These are phyloP conservation scores for Suillus brevipes DNA, from an alignment of 768 basidiomycete species.

Conservation along the genomic window DNA sequence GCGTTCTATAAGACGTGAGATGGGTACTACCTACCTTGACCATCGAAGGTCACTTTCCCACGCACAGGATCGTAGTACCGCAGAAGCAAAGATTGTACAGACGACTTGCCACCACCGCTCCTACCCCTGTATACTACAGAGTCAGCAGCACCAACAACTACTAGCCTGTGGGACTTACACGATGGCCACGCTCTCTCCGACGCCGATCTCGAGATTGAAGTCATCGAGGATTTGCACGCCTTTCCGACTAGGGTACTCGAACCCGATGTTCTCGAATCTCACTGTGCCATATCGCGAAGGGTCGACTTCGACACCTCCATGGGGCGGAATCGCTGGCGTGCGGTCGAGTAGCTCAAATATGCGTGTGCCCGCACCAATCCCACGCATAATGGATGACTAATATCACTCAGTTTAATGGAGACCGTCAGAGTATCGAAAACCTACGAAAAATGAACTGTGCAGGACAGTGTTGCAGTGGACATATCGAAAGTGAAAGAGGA, in stretches of 20 bases:
- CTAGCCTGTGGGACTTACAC: constrained; percentile 60
- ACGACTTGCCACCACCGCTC: constrained; percentile 94
- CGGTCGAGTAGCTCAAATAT: constrained; percentile 94
- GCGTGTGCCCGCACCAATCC: constrained; percentile 87
- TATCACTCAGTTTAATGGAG: constrained; percentile 1
- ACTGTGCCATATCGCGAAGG: constrained; percentile 64
- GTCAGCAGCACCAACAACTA: constrained; percentile 6
- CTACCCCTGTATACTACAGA: constrained; percentile 57
- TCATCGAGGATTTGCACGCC: constrained; percentile 81
- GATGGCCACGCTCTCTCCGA: constrained; percentile 88
- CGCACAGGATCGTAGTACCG: constrained; percentile 88
- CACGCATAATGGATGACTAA: constrained; percentile 93
- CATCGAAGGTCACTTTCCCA: constrained; percentile 83
- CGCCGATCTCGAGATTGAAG: constrained; percentile 75
- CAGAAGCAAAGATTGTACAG: constrained; percentile 81
- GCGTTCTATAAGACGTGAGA: neutral
- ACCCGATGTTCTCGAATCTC: constrained; percentile 79
- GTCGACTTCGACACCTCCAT: constrained; percentile 57
- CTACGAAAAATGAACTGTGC: constrained; percentile 40
- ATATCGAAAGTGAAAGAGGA: constrained; percentile 13
- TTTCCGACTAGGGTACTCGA: constrained; percentile 87
- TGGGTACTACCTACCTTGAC: constrained; percentile 58
- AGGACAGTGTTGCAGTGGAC: constrained; percentile 8
- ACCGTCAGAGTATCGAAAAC: constrained; percentile 16
- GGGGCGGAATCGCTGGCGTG: constrained; percentile 67